Base-by-base conservation (phyloP, 306 rosid genomes). In the Sophora flavescens region DNA sequence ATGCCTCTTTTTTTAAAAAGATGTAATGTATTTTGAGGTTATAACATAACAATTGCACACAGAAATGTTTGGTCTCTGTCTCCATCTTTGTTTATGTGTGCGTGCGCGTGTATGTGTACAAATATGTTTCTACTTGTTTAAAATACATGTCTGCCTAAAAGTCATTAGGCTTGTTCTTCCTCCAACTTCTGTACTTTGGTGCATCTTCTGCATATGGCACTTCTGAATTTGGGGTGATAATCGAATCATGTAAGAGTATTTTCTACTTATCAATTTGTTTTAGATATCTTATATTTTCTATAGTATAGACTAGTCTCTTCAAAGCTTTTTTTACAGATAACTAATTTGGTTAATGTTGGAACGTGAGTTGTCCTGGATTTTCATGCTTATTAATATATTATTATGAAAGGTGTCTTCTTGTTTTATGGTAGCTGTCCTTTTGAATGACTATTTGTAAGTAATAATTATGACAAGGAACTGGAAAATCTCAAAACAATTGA, bases 171-270 rank as follows among this genome's bases (percentile, higher is more conserved):
- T 6, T 10, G 15, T 16, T 10, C 51, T 38, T 45, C 15, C 18
- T 51, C 38, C 61, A 48, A 26, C 3, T 67, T 30, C 30, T 3
- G 32, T 12, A 1, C 53, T 30, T 54, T n/a, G 30, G 28, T 76
- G 73, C 51, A 14, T 63, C 33, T 53, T 44, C 22, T 57, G 38
- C 51, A 18, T 32, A 50, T 13, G 45, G 3, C 39, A 64, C 30
- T 58, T 11, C 62, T 59, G 4, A 78, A 33, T 47, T 44, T 62
- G 41, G 52, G 32, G 51, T 62, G 54, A 72, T 14, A 70, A 32
- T 62, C 51, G 77, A 61, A 61, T 47, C 56, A 11, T 61, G 35
- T 11, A 36, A 69, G 13, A 6, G 70, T n/a, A 18, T 6, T 63
- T n/a, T 38, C 50, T 9, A 36, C 50, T n/a, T 13, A 59, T 48